A percentile compares a stretch with the other conserved stretches of the same genome.
phyloP scores from a whole-genome alignment of 148 eudicot species.

The Tetragonia tetragonoides region DNA sequence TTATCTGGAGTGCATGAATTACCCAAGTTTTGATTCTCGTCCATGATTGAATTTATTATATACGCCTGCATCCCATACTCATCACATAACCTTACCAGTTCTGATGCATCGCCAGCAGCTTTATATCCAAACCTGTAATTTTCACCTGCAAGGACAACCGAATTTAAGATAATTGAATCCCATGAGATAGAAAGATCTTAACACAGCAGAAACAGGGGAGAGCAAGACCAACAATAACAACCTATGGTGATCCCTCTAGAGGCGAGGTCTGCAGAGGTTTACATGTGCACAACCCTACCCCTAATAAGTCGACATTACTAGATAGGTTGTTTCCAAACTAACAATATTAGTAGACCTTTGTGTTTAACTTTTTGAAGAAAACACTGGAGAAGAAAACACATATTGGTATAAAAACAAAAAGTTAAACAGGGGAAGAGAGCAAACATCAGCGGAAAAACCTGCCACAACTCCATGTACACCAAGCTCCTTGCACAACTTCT shows the following conservation, averaged over 20 bases:
- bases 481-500: slow-evolving; percentile 75
- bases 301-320: not conserved
- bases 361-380: not conserved
- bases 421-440: not conserved
- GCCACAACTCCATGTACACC: slow-evolving; percentile 93
- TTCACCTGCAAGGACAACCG: slow-evolving; percentile 52
- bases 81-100: slow-evolving; percentile 64
- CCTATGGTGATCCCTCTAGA: not conserved
- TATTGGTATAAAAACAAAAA: not conserved
- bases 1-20: slow-evolving; percentile 30
- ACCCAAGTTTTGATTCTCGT: slow-evolving; percentile 44
- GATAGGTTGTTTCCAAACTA: not conserved
- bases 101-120: slow-evolving; percentile 87
- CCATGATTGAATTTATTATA: slow-evolving; percentile 85
- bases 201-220: not conserved
- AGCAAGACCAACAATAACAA: not conserved
- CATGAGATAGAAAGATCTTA: not conserved
- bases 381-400: not conserved
- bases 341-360: not conserved
- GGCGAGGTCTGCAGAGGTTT: not conserved
- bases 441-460: slow-evolving; percentile 42
- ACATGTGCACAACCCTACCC: not conserved
- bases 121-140: slow-evolving; percentile 92
- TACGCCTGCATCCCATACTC: slow-evolving; percentile 68
- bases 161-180: not conserved